phyloP scores from a whole-genome alignment of 192 early-diverging fungal species.

The Dimargaris xerosporica region DNA sequence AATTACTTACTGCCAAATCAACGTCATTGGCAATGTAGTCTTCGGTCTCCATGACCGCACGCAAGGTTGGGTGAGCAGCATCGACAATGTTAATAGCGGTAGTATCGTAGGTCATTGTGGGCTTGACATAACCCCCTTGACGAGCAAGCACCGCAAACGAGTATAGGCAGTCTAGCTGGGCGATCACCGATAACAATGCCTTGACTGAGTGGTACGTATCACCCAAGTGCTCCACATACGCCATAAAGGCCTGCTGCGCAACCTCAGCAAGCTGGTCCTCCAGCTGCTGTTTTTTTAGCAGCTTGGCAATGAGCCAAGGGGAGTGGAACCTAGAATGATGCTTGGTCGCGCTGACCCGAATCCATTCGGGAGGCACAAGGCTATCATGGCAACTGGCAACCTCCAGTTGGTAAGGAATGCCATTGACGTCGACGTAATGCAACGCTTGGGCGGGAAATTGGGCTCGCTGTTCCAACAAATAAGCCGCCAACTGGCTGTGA shows the following conservation, averaged over 20 bases:
- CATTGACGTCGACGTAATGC: background rate
- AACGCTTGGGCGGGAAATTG: no score
- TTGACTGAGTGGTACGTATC: constrained; percentile 32
- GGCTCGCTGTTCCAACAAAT: no score
- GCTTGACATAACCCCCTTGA: constrained; percentile 40
- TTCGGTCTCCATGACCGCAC: constrained; percentile 20
- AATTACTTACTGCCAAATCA: no score
- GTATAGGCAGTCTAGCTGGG: constrained; percentile 49
- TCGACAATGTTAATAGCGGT: no score
- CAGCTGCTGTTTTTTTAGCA: background rate
- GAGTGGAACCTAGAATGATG: background rate
- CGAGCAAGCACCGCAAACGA: constrained; percentile 37
- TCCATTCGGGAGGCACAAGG: background rate
- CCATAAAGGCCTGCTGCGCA: background rate
- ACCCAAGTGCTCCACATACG: background rate
- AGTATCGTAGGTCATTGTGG: no score
- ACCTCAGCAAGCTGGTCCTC: background rate
- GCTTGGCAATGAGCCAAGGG: background rate
- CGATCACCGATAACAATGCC: no score
- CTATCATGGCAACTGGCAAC: background rate
- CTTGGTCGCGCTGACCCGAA: background rate
- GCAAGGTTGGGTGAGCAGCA: no score
- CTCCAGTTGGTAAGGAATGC: constrained; percentile 2
- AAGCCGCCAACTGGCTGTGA: no score
- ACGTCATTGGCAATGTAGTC: constrained; percentile 51